Base-by-base conservation (phyloP, 2,329 filamentous ascomycete species). In the Rutstroemia sp. region DNA sequence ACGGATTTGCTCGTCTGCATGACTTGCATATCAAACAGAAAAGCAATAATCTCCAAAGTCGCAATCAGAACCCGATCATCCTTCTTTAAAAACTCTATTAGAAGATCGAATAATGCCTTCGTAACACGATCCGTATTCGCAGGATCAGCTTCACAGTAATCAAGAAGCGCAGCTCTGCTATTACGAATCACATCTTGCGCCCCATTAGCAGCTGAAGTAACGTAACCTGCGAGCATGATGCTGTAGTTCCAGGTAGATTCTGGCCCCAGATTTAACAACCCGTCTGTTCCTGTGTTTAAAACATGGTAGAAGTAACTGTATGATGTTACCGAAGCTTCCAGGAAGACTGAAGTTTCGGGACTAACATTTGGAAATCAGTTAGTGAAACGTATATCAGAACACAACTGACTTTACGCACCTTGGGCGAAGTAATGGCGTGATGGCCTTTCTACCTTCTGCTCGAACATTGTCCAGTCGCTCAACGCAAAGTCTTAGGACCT, bases 381-480 rank as follows among this genome's bases (percentile, higher is more conserved):
- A 2, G 23, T 2, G n/a, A 3, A 14, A 45, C 4, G 12, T 0
- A 16, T 2, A 16, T 12, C 3, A 10, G n/a, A 27, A 30, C 4
- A 10, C 1, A 5, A 21, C 17, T 3, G 9, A 6, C 1, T 8
- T n/a, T 19, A 42, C 48, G 0, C 5, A 56, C 54, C 30, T 41
- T 42, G 39, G 37, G 12, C 41, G 17, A 21, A 54, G 63, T 21
- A 74, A 65, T 47, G 79, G 61, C 4, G 72, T 71, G 47, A 86
- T 64, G 9, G 78, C 77, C 34, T 75, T 71, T 59, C 86, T 83
- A 1, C 85, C 87, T 60, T 83, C 79, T 0, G 81, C 75, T 23
- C 94, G 83, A 17, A 97, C 87, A 60, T 89, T 88, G 70, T 97
- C 92, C 2, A 97, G 78, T 69, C 95, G 96, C 71, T 99, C 94